Base-by-base conservation (phyloP, 1,139 yeast genomes). In the Saccharomyces hybrid region DNA sequence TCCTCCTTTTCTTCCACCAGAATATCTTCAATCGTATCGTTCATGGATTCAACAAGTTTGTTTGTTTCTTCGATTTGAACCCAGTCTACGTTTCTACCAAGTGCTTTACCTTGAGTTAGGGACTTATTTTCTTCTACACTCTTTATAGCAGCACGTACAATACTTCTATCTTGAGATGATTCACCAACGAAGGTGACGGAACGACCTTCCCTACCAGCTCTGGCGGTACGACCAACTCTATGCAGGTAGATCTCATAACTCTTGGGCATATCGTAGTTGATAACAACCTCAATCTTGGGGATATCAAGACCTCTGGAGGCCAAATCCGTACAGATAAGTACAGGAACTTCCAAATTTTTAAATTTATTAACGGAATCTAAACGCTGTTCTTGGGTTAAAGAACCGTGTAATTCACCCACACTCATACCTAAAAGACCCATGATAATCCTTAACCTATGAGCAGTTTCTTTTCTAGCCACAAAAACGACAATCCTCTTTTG, bases 261-360 rank as follows among this genome's bases (percentile, higher is more conserved):
- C 69, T 89, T 88, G 52, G 99, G 99, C 95, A 95, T 89, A 68
- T 95, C 99, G 70, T 79, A 95, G 72, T 93, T 93, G 66, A 93
- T 80, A 53, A 93, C 99, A 57, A 86, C 84, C 70, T 90, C 98
- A 70, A 93, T 90, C 73, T 91, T 91, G 58, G 98, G 98, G 68
- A 93, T 93, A 86, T 93, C 99, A 69, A 93, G 80, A 79, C 99
- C 99, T 81, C 99, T 88, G 29, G 99, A 93, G 0, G 99, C 99
- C 70, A 93, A 81, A 78, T 95, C 99, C 0, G 99, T 95, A 83
- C 98, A 93, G 47, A 93, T 78, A 59, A 93, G 77, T 13, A 93
- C 84, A 2, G 98, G 96, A 29, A 89, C 96, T 13, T 82, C 81
- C 63, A 89, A 76, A 61, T 81, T 83, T 64, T 88, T 88, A 75